These are phyloP conservation scores for Cairneyella variabilis DNA, from an alignment of 495 filamentous ascomycete species.

Conservation along the genomic window DNA sequence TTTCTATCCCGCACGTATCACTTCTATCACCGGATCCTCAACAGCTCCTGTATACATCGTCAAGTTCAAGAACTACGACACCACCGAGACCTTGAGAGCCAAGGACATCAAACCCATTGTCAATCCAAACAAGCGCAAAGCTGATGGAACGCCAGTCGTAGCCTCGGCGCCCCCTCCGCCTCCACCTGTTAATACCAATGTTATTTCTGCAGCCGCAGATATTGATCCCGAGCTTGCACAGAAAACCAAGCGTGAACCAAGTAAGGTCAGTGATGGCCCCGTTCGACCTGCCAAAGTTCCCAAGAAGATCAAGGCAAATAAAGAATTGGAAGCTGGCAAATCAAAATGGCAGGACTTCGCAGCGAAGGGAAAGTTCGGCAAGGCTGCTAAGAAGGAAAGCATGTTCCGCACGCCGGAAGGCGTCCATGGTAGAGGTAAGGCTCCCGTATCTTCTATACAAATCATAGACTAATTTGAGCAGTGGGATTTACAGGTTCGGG, in stretches of 20 bases:
- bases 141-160: conserved; percentile 68
- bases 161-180: conserved; percentile 38
- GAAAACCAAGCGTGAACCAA: conserved; percentile 61
- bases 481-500: conserved; percentile 96
- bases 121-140: conserved; percentile 79
- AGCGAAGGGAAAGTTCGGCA: conserved; percentile 72
- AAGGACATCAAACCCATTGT: conserved; percentile 79
- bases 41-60: conserved; percentile 88
- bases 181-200: conserved; percentile 41
- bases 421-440: conserved; percentile 75
- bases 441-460: neutral
- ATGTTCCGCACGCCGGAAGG: conserved; percentile 95
- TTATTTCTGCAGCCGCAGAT: conserved; percentile 84
- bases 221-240: conserved; percentile 77
- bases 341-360: conserved; percentile 93
- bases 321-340: conserved; percentile 85
- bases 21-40: conserved; percentile 85
- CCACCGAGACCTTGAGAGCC: conserved; percentile 76
- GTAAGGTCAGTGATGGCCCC: conserved; percentile 64
- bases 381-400: conserved; percentile 80
- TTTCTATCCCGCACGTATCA: conserved; percentile 92
- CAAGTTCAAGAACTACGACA: conserved; percentile 86
- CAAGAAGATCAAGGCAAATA: conserved; percentile 84
- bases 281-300: conserved; percentile 60
- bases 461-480: conserved; percentile 30